These are phyloP conservation scores for Cercospora zeina DNA, from an alignment of 2,329 filamentous ascomycete species.

Conservation along the genomic window DNA sequence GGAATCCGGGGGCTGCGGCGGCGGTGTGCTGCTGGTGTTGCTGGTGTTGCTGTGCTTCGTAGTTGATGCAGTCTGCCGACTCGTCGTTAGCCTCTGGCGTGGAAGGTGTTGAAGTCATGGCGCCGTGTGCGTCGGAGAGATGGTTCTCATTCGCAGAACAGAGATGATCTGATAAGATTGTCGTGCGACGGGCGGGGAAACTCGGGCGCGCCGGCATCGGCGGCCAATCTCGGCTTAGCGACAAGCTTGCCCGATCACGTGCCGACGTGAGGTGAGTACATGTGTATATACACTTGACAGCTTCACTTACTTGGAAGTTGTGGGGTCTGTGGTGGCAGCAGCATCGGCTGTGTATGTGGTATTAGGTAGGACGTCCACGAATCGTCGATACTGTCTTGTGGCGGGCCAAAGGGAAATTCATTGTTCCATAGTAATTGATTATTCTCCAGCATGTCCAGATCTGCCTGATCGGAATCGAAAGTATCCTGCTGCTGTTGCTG, in stretches of 20 bases:
- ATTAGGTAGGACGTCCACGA: not conserved
- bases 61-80: conserved; percentile 15
- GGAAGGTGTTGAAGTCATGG: conserved; percentile 24
- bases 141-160: conserved; percentile 20
- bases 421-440: conserved; percentile 1
- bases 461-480: not conserved
- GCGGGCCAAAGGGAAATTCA: not conserved
- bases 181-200: not conserved
- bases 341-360: not conserved
- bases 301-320: not conserved
- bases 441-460: not conserved
- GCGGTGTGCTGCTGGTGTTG: no score
- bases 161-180: conserved; percentile 37
- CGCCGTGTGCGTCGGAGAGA: conserved; percentile 18
- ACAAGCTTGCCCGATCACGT: not conserved
- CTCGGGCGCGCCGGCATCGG: conserved; percentile 15
- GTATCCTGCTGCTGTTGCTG: not conserved
- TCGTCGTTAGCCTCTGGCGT: conserved; percentile 28
- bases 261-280: not conserved
- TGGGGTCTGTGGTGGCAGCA: conserved; percentile 4
- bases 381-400: not conserved
- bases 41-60: conserved; percentile 3
- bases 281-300: not conserved
- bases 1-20: not conserved
- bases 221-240: not conserved